These are phyloP conservation scores for Lantana camara DNA, from an alignment of 257 asterid genomes.

Conservation along the genomic window DNA sequence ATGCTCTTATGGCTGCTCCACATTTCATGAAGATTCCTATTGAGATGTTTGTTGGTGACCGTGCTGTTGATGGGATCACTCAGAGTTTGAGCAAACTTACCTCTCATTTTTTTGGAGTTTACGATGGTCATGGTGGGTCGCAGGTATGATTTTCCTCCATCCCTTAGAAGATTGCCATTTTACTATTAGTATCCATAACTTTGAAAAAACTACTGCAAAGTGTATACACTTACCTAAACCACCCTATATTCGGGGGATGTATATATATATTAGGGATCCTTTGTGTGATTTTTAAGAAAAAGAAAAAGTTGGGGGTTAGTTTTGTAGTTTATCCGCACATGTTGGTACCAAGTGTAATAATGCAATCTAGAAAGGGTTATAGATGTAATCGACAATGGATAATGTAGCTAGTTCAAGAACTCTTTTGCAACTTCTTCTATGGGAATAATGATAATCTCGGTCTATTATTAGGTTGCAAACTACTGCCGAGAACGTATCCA, in stretches of 20 bases:
- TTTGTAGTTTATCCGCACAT: no score
- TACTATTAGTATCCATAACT: no score
- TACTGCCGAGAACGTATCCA: conserved; percentile 81
- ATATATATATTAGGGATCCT: no score
- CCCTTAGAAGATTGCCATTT: no score
- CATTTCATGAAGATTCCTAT: conserved; percentile 79
- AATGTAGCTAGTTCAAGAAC: not conserved
- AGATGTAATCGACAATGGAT: not conserved
- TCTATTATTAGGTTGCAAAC: conserved; percentile 64
- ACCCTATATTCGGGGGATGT: no score
- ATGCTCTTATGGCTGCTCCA: conserved; percentile 59
- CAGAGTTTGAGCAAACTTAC: conserved; percentile 63
- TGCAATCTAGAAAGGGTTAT: no score
- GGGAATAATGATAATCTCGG: not conserved
- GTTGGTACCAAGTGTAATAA: no score
- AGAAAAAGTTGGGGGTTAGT: no score
- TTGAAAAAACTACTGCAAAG: no score
- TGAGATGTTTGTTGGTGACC: conserved; percentile 64
- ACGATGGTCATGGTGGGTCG: conserved; percentile 97
- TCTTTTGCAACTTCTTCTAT: not conserved
- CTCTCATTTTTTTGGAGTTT: conserved; percentile 88
- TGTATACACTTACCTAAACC: no score
- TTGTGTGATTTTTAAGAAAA: no score
- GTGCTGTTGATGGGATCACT: conserved; percentile 52
- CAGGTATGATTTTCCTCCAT: conserved; percentile 76